phyloP scores from a whole-genome alignment of 306 rosid genomes.

The Parietaria judaica region DNA sequence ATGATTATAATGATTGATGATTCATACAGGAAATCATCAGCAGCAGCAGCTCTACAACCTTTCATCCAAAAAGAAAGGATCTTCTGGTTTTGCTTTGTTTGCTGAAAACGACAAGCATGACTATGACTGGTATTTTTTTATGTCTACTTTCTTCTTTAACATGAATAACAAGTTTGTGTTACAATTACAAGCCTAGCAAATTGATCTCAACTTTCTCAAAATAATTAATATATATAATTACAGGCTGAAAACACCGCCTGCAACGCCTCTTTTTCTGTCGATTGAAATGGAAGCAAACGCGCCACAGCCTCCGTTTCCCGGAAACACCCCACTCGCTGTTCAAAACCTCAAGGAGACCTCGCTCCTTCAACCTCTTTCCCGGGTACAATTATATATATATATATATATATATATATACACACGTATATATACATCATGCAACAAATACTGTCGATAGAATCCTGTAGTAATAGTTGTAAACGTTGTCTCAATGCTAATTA shows the following conservation, averaged over 20 bases:
- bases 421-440: too few relatives aligned
- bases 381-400: conserved; percentile 24
- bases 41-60: conserved; percentile 34
- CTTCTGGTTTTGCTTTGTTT: conserved; percentile 34
- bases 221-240: too few relatives aligned
- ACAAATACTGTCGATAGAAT: too few relatives aligned
- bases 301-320: conserved; percentile 7
- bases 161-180: background rate
- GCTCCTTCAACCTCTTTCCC: conserved; percentile 37
- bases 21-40: conserved; percentile 38
- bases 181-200: too few relatives aligned
- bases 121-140: conserved; percentile 49
- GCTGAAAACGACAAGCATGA: conserved; percentile 50
- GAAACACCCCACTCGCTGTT: conserved; percentile 7
- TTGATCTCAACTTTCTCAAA: background rate
- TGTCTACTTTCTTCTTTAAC: too few relatives aligned
- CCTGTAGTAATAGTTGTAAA: too few relatives aligned
- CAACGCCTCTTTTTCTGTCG: conserved; percentile 85
- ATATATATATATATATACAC: too few relatives aligned
- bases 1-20: too few relatives aligned
- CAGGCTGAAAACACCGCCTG: conserved; percentile 92
- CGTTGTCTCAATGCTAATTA: too few relatives aligned
- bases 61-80: conserved; percentile 50
- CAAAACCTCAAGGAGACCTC: conserved; percentile 49
- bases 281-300: conserved; percentile 72